phyloP scores from a whole-genome alignment of 169 alveolate species.

The Plasmodium chabaudi region DNA sequence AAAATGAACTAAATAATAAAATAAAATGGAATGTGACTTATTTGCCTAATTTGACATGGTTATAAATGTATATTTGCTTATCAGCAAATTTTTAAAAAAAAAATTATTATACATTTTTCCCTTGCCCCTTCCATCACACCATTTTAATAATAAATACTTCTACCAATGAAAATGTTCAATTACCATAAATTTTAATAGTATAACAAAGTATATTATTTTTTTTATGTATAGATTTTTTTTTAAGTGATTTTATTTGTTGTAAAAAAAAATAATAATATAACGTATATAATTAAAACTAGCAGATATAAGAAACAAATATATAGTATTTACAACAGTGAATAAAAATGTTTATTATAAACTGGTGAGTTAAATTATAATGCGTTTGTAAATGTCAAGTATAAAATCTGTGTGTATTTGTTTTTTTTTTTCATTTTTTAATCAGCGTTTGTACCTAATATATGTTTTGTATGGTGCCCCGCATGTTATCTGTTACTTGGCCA shows the following conservation, averaged over 20 bases:
- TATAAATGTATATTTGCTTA: no score
- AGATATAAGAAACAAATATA: slow-evolving; percentile 5
- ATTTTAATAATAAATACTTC: not conserved
- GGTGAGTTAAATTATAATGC: slow-evolving; percentile 72
- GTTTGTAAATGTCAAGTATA: not conserved
- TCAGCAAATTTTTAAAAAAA: no score
- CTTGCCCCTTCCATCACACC: no score
- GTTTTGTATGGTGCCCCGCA: not conserved
- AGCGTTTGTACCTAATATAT: not conserved
- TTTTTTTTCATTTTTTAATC: not conserved
- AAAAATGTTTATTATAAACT: slow-evolving; percentile 84
- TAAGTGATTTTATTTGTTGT: slow-evolving; percentile 36
- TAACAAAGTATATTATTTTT: not conserved
- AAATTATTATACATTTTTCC: no score
- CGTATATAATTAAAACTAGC: not conserved
- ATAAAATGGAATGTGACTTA: no score
- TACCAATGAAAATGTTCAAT: slow-evolving; percentile 6
- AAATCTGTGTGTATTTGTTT: not conserved
- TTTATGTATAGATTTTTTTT: slow-evolving; percentile 20
- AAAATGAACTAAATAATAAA: no score
- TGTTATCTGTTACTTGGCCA: not conserved
- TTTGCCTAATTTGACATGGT: no score
- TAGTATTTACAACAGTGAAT: slow-evolving; percentile 26
- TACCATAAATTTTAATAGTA: not conserved
- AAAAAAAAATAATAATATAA: slow-evolving; percentile 11